Conservation (phyloP, 495 filamentous ascomycete genomes). For the Copromyces sp. region DNA sequence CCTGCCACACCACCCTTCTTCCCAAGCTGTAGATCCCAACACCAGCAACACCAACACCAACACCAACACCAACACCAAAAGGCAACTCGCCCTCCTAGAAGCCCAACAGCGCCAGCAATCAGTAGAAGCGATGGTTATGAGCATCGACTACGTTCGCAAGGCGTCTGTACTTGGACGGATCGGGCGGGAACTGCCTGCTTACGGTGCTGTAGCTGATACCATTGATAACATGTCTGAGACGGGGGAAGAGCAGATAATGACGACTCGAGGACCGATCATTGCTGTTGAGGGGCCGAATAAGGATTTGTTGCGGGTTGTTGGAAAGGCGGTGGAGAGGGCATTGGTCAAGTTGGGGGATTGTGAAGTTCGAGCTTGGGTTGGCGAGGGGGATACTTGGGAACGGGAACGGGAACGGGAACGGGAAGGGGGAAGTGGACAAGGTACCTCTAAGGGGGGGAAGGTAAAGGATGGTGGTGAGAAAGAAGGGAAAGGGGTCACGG, state of each 20-base stretch:
- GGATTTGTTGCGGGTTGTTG: constrained; percentile 42
- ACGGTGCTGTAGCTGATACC: background rate
- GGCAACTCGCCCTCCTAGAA: background rate
- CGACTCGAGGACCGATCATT: constrained; percentile 57
- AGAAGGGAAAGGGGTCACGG: background rate
- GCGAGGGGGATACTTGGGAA: constrained; percentile 8
- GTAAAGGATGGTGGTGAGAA: background rate
- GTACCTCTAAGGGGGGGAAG: constrained; percentile 21
- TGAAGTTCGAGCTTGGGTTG: constrained; percentile 43
- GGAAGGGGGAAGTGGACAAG: constrained; percentile 21
- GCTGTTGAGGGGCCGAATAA: constrained; percentile 67
- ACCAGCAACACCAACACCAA: background rate
- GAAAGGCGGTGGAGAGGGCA: constrained; percentile 50
- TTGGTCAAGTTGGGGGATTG: constrained; percentile 50
- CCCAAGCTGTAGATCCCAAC: background rate
- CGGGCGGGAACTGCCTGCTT: background rate
- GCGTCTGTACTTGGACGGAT: constrained; percentile 30
- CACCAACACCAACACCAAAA: background rate
- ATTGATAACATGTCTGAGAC: constrained; percentile 3
- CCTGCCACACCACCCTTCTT: background rate
- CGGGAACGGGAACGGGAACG: constrained; percentile 1
- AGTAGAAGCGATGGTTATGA: constrained; percentile 66
- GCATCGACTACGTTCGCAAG: constrained; percentile 59
- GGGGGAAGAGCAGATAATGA: constrained; percentile 42
- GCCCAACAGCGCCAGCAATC: constrained; percentile 1